Evolutionary conservation across 345 rosid species (phyloP).

Genomic region (Rhodamnia argentea): DNA sequence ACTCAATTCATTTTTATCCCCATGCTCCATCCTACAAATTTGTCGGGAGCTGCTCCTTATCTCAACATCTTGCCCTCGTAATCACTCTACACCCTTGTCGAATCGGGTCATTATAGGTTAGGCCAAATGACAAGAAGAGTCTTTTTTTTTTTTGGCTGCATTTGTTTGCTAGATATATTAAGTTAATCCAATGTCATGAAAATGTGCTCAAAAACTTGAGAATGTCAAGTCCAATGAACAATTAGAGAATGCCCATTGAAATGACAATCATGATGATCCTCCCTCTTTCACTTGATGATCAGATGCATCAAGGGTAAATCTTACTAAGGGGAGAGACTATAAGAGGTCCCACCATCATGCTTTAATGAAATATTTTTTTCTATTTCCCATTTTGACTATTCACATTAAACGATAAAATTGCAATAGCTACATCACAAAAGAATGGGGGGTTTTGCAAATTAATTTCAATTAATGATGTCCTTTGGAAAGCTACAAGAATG

Average conservation of each 20-base stretch:
- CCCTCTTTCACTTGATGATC: background rate
- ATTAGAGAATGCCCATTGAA: background rate
- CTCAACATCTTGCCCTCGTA: background rate
- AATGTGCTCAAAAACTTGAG: background rate
- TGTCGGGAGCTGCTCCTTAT: background rate
- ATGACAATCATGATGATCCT: background rate
- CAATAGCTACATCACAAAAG: background rate
- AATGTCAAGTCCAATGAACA: background rate
- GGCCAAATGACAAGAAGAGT: background rate
- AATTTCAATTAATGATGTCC: background rate
- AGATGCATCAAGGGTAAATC: background rate
- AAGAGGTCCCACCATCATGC: background rate
- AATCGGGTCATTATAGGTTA: background rate
- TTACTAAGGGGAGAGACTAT: background rate
- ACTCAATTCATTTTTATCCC: background rate
- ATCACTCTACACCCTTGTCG: background rate
- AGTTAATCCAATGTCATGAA: background rate
- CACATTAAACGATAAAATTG: background rate
- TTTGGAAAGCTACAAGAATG: background rate
- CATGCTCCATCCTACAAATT: background rate
- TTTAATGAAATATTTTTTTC: background rate
- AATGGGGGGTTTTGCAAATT: background rate
- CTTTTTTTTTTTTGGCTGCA: background rate
- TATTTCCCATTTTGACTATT: too few species aligned
- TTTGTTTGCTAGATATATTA: background rate